These are phyloP conservation scores for Glycine soja DNA, from an alignment of 306 rosid species.

Conservation along the genomic window DNA sequence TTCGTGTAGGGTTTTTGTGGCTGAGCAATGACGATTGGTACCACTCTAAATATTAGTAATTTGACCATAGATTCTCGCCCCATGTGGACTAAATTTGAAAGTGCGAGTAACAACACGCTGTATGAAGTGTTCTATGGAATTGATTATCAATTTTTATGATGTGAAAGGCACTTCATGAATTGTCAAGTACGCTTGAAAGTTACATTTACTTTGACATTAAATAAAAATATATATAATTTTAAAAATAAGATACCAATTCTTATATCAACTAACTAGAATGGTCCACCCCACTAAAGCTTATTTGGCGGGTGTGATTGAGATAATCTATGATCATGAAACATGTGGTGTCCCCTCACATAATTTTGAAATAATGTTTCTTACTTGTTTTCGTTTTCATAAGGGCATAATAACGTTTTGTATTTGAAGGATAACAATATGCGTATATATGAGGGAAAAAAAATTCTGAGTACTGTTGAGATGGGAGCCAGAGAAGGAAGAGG, in stretches of 20 bases:
- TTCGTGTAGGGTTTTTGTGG: constrained; percentile 35
- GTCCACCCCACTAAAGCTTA: constrained; percentile 56
- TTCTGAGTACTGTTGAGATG: constrained; percentile 36
- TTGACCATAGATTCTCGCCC: constrained; percentile 45
- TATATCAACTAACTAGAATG: constrained; percentile 50
- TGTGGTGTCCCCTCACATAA: constrained; percentile 41
- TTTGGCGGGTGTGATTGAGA: constrained; percentile 37
- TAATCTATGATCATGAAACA: constrained; percentile 44
- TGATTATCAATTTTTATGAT: constrained; percentile 50
- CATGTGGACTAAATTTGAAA: constrained; percentile 46
- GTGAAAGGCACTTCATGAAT: constrained; percentile 60
- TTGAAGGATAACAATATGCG: constrained; percentile 36
- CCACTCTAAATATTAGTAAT: constrained; percentile 46
- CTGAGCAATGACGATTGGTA: constrained; percentile 40
- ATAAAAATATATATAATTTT: background rate
- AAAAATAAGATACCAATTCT: constrained; percentile 41
- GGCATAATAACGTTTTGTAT: constrained; percentile 3
- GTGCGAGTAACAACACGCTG: constrained; percentile 25
- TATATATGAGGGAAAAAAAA: background rate
- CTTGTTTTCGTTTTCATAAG: background rate
- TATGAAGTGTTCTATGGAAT: constrained; percentile 46
- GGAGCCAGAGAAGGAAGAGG: constrained; percentile 31
- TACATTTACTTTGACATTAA: constrained; percentile 47
- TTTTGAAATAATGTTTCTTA: constrained; percentile 29
- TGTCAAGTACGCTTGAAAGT: constrained; percentile 57